Evolutionary conservation across 2,329 filamentous ascomycete genomes (phyloP).

Genomic region (Trichocomaceae sp.): DNA sequence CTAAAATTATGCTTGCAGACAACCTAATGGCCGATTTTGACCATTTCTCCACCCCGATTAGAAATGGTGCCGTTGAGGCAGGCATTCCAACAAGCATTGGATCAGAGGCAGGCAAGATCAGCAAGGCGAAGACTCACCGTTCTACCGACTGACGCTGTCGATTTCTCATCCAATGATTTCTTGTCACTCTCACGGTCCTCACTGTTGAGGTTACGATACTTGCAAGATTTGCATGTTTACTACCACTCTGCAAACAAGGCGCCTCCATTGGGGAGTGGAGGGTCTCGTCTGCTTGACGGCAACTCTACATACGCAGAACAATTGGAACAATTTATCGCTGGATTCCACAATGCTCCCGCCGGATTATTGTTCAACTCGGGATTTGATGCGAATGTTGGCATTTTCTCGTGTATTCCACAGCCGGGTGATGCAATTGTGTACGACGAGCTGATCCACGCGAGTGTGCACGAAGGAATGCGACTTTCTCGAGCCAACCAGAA

Average conservation of each 20-base stretch:
- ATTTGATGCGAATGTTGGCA: conserved; percentile 59
- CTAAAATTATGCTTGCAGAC: background rate
- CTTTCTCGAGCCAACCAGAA: conserved; percentile 50
- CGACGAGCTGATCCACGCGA: conserved; percentile 72
- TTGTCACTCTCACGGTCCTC: conserved; percentile 47
- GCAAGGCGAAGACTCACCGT: conserved; percentile 45
- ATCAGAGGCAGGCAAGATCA: conserved; percentile 37
- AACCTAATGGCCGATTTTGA: background rate
- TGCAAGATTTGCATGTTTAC: conserved; percentile 5
- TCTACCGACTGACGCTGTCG: conserved; percentile 36
- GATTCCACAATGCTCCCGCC: conserved; percentile 52
- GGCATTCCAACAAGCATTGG: conserved; percentile 27
- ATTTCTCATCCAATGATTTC: conserved; percentile 63
- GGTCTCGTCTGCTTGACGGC: conserved; percentile 55
- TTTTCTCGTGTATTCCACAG: conserved; percentile 57
- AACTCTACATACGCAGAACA: conserved; percentile 55
- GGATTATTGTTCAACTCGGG: conserved; percentile 60
- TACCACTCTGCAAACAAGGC: background rate
- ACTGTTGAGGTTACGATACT: conserved; percentile 4
- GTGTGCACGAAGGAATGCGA: conserved; percentile 69
- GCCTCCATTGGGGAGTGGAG: conserved; percentile 9
- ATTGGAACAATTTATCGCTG: conserved; percentile 53
- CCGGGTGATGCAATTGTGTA: conserved; percentile 59
- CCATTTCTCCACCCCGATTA: background rate
- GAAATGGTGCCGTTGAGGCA: conserved; percentile 20